Evolutionary conservation across 352 stramenopile genomes (phyloP).

Genomic region (Phytophthora sansomeana): DNA sequence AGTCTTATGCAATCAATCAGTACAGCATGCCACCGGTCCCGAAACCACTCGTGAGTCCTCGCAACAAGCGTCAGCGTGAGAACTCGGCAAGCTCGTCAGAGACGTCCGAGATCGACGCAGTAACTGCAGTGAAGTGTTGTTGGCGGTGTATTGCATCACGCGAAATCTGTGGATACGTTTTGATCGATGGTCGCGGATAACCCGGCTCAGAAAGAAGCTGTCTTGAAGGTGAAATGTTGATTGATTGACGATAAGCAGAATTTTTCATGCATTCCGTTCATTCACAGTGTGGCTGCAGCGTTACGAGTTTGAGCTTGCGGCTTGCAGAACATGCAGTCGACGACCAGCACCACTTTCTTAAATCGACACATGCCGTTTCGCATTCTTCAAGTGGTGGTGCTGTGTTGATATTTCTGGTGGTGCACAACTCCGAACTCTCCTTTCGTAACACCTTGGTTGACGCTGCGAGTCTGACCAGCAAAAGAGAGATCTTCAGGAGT

Average conservation of each 20-base stretch:
- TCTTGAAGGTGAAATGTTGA: conserved; percentile 6
- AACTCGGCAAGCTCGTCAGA: conserved; percentile 42
- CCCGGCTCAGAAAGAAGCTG: conserved; percentile 5
- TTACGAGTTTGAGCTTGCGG: background rate
- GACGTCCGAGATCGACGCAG: conserved; percentile 38
- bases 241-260: conserved; percentile 26
- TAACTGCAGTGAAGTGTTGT: conserved; percentile 4
- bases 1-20: conserved; percentile 79
- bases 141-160: conserved; percentile 11
- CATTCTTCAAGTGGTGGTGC: conserved; percentile 12
- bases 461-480: background rate
- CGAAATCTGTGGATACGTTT: conserved; percentile 6
- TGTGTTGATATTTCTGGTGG: background rate
- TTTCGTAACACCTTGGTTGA: background rate
- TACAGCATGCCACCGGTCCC: conserved; percentile 35
- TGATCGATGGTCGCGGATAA: conserved; percentile 32
- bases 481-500: conserved; percentile 4
- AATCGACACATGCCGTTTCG: conserved; percentile 15
- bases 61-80: conserved; percentile 42
- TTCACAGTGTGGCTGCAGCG: background rate
- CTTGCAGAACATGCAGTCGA: conserved; percentile 12
- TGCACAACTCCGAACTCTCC: background rate
- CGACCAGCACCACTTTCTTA: background rate
- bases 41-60: conserved; percentile 31
- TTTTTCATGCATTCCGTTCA: too few species aligned